These are phyloP conservation scores for Lactifluus subvellereus DNA, from an alignment of 768 basidiomycete species.

Conservation along the genomic window DNA sequence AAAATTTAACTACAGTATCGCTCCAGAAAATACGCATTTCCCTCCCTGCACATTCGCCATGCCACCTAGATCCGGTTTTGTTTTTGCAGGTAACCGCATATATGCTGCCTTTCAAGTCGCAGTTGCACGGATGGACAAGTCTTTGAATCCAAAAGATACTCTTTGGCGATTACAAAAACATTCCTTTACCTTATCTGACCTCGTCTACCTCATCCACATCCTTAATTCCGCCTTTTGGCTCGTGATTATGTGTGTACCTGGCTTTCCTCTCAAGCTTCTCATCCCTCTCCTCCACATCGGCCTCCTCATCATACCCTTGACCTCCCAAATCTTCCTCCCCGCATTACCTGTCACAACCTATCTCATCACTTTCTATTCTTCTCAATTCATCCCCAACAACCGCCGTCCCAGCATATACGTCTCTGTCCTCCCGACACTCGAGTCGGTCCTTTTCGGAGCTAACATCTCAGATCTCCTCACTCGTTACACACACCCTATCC, in stretches of 20 bases:
- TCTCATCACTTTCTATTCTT: slow-evolving; percentile 82
- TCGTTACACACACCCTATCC: slow-evolving; percentile 83
- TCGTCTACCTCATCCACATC: slow-evolving; percentile 59
- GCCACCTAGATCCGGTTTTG: slow-evolving; percentile 7
- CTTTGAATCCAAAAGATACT: slow-evolving; percentile 64
- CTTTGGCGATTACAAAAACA: slow-evolving; percentile 53
- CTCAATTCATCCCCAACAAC: slow-evolving; percentile 71
- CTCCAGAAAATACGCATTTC: neutral
- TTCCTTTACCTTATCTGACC: slow-evolving; percentile 50
- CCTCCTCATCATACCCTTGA: slow-evolving; percentile 75
- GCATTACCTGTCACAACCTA: slow-evolving; percentile 84
- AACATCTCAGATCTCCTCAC: slow-evolving; percentile 98
- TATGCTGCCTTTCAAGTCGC: slow-evolving; percentile 51
- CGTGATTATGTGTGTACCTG: slow-evolving; percentile 60
- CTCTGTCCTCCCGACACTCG: slow-evolving; percentile 88
- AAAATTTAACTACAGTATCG: neutral
- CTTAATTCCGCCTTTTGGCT: slow-evolving; percentile 65
- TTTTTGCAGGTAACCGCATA: slow-evolving; percentile 21
- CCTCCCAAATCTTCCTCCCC: slow-evolving; percentile 86
- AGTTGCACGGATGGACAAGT: slow-evolving; percentile 67
- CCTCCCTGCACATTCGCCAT: neutral
- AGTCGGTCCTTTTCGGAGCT: slow-evolving; percentile 92
- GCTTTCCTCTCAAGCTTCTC: slow-evolving; percentile 65
- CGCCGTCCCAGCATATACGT: slow-evolving; percentile 85
- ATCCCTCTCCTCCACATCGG: slow-evolving; percentile 68